phyloP scores from a whole-genome alignment of 1,139 yeast genomes.

The Suhomyces wounanorum region DNA sequence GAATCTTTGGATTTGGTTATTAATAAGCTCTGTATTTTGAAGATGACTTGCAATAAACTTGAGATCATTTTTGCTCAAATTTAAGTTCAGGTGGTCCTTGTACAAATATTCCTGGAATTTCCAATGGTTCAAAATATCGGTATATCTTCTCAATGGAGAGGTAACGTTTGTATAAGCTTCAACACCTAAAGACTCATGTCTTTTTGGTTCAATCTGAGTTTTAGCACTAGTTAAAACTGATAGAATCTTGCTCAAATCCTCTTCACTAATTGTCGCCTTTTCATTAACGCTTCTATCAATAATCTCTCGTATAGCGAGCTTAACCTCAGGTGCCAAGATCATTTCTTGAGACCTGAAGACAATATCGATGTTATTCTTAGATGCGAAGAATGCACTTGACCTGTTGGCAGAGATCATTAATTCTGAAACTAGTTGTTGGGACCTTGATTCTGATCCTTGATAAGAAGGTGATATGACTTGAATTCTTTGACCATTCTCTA shows the following conservation, averaged over 20 bases:
- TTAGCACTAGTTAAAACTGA: conserved; percentile 19
- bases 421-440: conserved; percentile 71
- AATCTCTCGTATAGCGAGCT: conserved; percentile 46
- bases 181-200: conserved; percentile 69
- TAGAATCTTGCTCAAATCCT: conserved; percentile 22
- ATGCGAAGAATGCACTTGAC: conserved; percentile 57
- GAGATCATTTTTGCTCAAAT: conserved; percentile 15
- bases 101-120: conserved; percentile 33
- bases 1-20: conserved; percentile 26
- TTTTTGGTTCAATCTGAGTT: conserved; percentile 33
- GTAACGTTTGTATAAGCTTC: conserved; percentile 72
- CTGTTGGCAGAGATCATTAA: conserved; percentile 79
- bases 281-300: conserved; percentile 26
- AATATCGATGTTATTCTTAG: conserved; percentile 51
- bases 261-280: conserved; percentile 17
- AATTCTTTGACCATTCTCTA: conserved; percentile 13
- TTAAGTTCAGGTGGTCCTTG: conserved; percentile 8
- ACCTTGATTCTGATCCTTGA: conserved; percentile 31
- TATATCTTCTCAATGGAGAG: conserved; percentile 84
- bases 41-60: conserved; percentile 30
- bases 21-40: conserved; percentile 34
- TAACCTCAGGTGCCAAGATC: conserved; percentile 27
- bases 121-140: conserved; percentile 82
- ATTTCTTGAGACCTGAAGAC: conserved; percentile 49
- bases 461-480: conserved; percentile 18